These are phyloP conservation scores for Fusarium sp. DNA, from an alignment of 2,329 filamentous ascomycete genomes.

Conservation along the genomic window DNA sequence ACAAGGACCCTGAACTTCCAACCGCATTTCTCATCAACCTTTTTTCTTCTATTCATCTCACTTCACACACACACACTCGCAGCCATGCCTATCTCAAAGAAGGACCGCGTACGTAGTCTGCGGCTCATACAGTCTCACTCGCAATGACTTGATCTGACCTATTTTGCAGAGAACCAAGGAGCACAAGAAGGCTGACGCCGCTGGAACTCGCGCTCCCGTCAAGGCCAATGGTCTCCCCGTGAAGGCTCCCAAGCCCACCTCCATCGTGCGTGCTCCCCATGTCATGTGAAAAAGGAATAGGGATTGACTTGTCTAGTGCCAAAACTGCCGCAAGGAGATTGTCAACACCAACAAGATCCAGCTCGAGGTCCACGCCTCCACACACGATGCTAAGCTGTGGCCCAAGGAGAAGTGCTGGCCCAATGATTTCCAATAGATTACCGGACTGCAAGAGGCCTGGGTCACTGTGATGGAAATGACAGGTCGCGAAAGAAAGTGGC, in stretches of 20 bases:
- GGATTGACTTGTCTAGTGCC: constrained; percentile 53
- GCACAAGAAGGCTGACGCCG: constrained; percentile 67
- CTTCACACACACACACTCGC: background rate
- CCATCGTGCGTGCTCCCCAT: constrained; percentile 34
- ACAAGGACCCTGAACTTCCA: constrained; percentile 17
- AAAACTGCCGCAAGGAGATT: constrained; percentile 64
- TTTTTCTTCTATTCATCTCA: background rate
- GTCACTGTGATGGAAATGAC: background rate
- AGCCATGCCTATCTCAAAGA: constrained; percentile 50
- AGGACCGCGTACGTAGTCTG: constrained; percentile 37
- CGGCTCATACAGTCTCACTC: too few species aligned
- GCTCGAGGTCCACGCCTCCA: constrained; percentile 65
- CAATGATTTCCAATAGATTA: constrained; percentile 56
- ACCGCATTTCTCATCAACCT: background rate
- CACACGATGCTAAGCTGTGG: constrained; percentile 63
- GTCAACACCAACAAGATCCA: constrained; percentile 65
- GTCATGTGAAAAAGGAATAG: background rate
- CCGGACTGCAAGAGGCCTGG: too few species aligned
- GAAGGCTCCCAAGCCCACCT: constrained; percentile 62
- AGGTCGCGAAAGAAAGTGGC: background rate
- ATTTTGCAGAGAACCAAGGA: constrained; percentile 61
- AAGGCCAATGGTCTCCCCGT: constrained; percentile 68
- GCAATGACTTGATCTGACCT: background rate
- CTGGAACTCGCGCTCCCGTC: constrained; percentile 65
- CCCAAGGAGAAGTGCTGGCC: constrained; percentile 71